phyloP scores from a whole-genome alignment of 2,329 filamentous ascomycete genomes.

The Penicillium sp. region DNA sequence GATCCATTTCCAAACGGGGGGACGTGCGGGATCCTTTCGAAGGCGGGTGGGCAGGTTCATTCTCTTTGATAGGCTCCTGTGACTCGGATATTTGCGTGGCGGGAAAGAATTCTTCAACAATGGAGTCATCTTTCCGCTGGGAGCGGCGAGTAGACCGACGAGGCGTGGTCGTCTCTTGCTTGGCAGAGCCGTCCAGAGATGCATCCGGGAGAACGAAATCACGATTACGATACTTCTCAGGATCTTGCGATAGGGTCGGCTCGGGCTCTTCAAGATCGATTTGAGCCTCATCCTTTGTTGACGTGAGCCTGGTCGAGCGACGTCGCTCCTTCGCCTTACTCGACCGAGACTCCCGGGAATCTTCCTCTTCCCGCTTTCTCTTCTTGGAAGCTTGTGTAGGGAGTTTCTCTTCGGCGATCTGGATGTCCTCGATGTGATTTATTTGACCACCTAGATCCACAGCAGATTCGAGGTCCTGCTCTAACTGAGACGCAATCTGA shows the following conservation, averaged over 20 bases:
- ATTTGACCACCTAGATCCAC: constrained; percentile 32
- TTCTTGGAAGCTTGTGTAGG: constrained; percentile 33
- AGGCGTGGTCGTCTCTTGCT: constrained; percentile 18
- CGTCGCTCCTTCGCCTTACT: constrained; percentile 30
- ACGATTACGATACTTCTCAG: too few species aligned
- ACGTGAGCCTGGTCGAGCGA: constrained; percentile 33
- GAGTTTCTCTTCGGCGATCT: background rate
- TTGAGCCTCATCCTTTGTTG: constrained; percentile 15
- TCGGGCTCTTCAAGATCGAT: constrained; percentile 16
- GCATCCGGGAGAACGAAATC: constrained; percentile 5
- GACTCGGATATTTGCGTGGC: background rate
- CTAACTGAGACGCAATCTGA: constrained; percentile 51
- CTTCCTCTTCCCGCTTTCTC: constrained; percentile 37
- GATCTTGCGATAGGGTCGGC: constrained; percentile 20
- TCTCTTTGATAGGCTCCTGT: constrained; percentile 1
- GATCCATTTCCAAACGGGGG: constrained; percentile 31
- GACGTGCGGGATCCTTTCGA: constrained; percentile 37
- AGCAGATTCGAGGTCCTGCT: constrained; percentile 47
- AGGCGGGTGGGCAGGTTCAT: constrained; percentile 18
- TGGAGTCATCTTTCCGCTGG: constrained; percentile 17
- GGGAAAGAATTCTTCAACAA: background rate
- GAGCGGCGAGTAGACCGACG: constrained; percentile 30
- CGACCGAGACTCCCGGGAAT: constrained; percentile 7
- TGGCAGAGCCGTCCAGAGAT: background rate
- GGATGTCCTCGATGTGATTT: constrained; percentile 6